These are phyloP conservation scores for Trichosanthes truncata DNA, from an alignment of 306 rosid genomes.

Conservation along the genomic window DNA sequence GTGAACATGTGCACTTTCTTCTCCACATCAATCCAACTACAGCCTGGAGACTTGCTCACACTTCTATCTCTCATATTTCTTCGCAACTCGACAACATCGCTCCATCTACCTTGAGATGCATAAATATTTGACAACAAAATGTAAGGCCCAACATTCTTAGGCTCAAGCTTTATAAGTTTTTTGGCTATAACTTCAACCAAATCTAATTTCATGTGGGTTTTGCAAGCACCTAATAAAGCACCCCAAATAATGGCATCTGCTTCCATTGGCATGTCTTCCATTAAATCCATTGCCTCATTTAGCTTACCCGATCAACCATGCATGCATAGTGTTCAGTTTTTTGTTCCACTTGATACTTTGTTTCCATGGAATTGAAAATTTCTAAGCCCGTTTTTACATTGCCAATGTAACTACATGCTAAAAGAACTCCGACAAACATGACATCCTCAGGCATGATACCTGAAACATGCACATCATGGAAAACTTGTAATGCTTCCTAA, in stretches of 20 bases:
- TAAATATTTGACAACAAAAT: conserved; percentile 22
- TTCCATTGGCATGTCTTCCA: conserved; percentile 27
- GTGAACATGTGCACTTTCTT: conserved; percentile 20
- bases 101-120: conserved; percentile 22
- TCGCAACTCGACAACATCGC: conserved; percentile 5
- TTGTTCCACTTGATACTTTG: conserved; percentile 17
- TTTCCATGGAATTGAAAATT: conserved; percentile 20
- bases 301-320: conserved; percentile 32
- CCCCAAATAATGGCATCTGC: conserved; percentile 35
- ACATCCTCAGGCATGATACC: conserved; percentile 23
- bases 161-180: conserved; percentile 20
- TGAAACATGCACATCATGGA: conserved; percentile 18
- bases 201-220: conserved; percentile 22
- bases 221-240: conserved; percentile 30
- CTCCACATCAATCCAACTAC: conserved; percentile 28
- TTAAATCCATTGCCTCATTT: conserved; percentile 27
- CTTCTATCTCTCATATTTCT: conserved; percentile 15
- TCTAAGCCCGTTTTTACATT: conserved; percentile 25
- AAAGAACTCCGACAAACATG: conserved; percentile 27
- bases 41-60: conserved; percentile 19
- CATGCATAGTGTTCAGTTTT: conserved; percentile 35
- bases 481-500: conserved; percentile 24
- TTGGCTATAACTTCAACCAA: conserved; percentile 25
- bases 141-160: conserved; percentile 11
- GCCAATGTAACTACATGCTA: conserved; percentile 33